phyloP scores from a whole-genome alignment of 768 basidiomycete species.

The Russula emetica region DNA sequence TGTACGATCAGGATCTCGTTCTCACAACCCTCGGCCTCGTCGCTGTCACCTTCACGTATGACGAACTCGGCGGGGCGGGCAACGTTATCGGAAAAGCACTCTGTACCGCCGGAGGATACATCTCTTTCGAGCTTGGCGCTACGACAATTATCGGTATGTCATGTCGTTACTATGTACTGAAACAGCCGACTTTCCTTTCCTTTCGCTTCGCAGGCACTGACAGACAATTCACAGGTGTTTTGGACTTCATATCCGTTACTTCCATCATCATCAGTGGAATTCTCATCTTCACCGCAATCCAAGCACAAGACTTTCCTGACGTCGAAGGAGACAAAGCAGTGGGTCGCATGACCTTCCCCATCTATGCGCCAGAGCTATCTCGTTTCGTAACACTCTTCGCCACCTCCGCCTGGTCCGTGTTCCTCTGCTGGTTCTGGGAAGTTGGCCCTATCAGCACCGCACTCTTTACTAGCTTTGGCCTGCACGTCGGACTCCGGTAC shows the following conservation, averaged over 20 bases:
- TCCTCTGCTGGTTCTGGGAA: slow-evolving; percentile 27
- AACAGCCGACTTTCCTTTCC: not conserved
- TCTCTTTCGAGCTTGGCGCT: slow-evolving; percentile 29
- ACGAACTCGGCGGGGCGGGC: slow-evolving; percentile 18
- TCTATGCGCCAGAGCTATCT: slow-evolving; percentile 27
- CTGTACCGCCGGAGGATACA: slow-evolving; percentile 27
- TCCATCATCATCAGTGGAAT: slow-evolving; percentile 26
- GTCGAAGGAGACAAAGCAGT: slow-evolving; percentile 29
- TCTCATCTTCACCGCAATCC: slow-evolving; percentile 29
- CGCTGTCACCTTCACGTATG: slow-evolving; percentile 26
- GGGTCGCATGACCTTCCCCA: slow-evolving; percentile 30
- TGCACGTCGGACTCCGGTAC: slow-evolving; percentile 28
- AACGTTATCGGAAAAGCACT: slow-evolving; percentile 27
- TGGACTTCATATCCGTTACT: slow-evolving; percentile 24
- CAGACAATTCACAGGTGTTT: not conserved
- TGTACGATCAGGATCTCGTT: slow-evolving; percentile 25
- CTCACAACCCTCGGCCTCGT: slow-evolving; percentile 26
- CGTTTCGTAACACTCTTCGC: slow-evolving; percentile 26
- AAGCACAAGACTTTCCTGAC: slow-evolving; percentile 31
- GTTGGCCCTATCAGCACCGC: slow-evolving; percentile 23
- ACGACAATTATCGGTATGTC: slow-evolving; percentile 22
- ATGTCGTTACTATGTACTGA: not conserved
- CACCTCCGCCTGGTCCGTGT: slow-evolving; percentile 29
- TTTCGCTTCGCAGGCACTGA: not conserved
- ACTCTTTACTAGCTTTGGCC: slow-evolving; percentile 24